Evolutionary conservation across 495 filamentous ascomycete species (phyloP).

Genomic region (Bryoglossum gracile): DNA sequence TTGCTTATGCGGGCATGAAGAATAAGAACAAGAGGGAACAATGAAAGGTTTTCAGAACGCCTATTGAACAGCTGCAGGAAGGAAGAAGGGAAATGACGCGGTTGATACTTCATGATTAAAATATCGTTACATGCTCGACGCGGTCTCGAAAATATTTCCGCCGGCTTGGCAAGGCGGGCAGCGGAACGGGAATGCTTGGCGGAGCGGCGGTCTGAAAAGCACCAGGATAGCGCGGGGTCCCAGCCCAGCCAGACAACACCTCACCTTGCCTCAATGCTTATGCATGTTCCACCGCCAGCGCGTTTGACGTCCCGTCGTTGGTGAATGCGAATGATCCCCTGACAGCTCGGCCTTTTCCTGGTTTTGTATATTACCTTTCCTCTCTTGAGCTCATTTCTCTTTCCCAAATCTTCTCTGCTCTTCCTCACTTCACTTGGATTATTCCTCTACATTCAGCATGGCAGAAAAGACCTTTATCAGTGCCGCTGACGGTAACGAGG

Average conservation of each 20-base stretch:
- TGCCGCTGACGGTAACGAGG: constrained; percentile 19
- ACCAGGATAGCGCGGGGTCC: too few relatives aligned
- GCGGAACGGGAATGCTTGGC: too few relatives aligned
- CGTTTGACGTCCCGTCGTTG: too few relatives aligned
- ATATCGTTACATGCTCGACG: neutral
- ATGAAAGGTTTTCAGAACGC: neutral
- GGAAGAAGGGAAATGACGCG: neutral
- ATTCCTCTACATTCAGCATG: constrained; percentile 11
- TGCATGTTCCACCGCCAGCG: constrained; percentile 2
- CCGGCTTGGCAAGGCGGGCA: neutral
- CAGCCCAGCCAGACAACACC: neutral
- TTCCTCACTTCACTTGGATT: constrained; percentile 1
- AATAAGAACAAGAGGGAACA: neutral
- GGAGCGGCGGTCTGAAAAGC: too few relatives aligned
- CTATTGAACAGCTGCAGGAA: neutral
- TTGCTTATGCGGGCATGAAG: neutral
- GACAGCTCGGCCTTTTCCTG: constrained; percentile 4
- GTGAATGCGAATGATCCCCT: constrained; percentile 3
- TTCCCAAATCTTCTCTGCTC: constrained; percentile 2
- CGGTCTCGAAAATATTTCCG: neutral
- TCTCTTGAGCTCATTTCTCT: constrained; percentile 6
- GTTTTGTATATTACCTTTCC: constrained; percentile 4
- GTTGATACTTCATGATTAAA: neutral
- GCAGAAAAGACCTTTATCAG: constrained; percentile 13
- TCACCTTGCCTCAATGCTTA: too few relatives aligned